Evolutionary conservation across 805 yeast species (phyloP).

Genomic region (Saturnispora quitensis): DNA sequence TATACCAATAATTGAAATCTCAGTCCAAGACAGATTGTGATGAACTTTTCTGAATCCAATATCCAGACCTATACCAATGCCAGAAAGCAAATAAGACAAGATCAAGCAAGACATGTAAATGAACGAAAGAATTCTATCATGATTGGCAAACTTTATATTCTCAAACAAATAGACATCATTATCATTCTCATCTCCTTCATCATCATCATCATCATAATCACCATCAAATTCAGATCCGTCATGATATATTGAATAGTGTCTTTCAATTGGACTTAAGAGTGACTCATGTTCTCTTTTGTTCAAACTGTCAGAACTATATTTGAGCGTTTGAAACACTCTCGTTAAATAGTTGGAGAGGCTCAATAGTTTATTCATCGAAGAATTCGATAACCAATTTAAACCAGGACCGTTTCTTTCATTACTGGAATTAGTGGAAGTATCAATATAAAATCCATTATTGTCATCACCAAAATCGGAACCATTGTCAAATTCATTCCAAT

Average conservation of each 20-base stretch:
- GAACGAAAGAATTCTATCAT: conserved; percentile 36
- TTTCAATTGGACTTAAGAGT: conserved; percentile 4
- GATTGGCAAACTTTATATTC: conserved; percentile 17
- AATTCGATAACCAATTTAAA: conserved; percentile 9
- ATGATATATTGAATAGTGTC: conserved; percentile 5
- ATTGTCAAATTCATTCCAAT: conserved; percentile 65
- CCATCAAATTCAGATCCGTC: conserved; percentile 6
- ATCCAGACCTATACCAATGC: conserved; percentile 36
- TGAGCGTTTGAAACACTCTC: not conserved
- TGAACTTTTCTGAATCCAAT: conserved; percentile 15
- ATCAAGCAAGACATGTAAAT: conserved; percentile 34
- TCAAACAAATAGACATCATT: conserved; percentile 13
- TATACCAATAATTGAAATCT: conserved; percentile 25
- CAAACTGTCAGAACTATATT: not conserved
- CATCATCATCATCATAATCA: conserved; percentile 7
- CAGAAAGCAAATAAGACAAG: conserved; percentile 33
- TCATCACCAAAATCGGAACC: conserved; percentile 43
- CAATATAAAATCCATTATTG: conserved; percentile 31
- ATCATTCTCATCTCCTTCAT: conserved; percentile 6
- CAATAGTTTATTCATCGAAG: conserved; percentile 7
- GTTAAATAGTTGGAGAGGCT: conserved; percentile 4
- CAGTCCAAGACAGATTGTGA: conserved; percentile 16
- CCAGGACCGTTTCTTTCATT: conserved; percentile 7
- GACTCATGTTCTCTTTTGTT: not conserved
- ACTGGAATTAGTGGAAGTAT: conserved; percentile 16